These are phyloP conservation scores for Thalassiosira profunda DNA, from an alignment of 108 stramenopile species.

Conservation along the genomic window DNA sequence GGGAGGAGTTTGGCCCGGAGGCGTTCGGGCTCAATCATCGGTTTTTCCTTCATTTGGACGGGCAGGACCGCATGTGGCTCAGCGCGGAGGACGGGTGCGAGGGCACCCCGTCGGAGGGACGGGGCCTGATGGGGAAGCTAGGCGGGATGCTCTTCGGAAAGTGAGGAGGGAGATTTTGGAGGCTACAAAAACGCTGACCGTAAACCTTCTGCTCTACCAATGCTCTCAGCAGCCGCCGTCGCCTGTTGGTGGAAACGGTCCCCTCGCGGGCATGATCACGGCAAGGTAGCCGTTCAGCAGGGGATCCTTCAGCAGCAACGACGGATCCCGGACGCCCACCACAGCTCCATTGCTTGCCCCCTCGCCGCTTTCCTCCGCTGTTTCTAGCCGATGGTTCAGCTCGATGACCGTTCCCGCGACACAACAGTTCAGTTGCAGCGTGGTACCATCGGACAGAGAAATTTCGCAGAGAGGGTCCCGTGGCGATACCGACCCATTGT, in stretches of 20 bases:
- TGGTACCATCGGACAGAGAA: slow-evolving; percentile 19
- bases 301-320: slow-evolving; percentile 57
- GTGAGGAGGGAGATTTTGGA: no score
- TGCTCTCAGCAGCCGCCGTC: no score
- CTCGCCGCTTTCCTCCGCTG: slow-evolving; percentile 5
- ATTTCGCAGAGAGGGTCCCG: slow-evolving; percentile 29
- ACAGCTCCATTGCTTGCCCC: not conserved
- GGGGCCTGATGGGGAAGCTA: slow-evolving; percentile 45
- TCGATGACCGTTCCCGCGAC: slow-evolving; percentile 78
- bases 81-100: slow-evolving; percentile 89
- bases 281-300: slow-evolving; percentile 81
- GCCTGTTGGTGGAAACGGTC: slow-evolving; percentile 56
- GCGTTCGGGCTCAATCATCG: slow-evolving; percentile 79
- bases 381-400: slow-evolving; percentile 50
- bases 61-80: slow-evolving; percentile 60
- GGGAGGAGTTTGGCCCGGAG: slow-evolving; percentile 59
- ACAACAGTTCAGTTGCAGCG: slow-evolving; percentile 61
- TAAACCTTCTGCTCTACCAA: no score
- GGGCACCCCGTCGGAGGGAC: slow-evolving; percentile 55
- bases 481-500: slow-evolving; percentile 45
- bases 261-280: slow-evolving; percentile 62
- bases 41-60: slow-evolving; percentile 80
- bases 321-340: not conserved
- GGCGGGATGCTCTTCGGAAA: slow-evolving; percentile 44
- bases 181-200: no score